Conservation (phyloP, 1,139 yeast genomes). For the Yarrowia galli region DNA sequence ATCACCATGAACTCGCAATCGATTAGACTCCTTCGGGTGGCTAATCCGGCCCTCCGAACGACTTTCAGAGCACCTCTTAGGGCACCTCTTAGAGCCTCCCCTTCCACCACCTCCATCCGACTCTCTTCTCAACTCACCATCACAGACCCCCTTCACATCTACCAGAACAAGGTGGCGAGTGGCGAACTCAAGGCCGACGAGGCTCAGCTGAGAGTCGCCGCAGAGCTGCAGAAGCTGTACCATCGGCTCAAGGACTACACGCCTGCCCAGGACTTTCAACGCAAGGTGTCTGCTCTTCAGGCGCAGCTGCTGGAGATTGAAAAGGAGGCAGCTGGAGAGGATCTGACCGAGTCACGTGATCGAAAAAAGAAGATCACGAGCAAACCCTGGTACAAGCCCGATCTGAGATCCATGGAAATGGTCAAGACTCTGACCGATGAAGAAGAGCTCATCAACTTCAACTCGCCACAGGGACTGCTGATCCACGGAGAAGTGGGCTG, state of each 20-base stretch:
- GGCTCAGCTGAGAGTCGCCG: constrained; percentile 66
- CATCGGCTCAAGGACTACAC: constrained; percentile 64
- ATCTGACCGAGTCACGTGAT: constrained; percentile 34
- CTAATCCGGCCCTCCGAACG: too few relatives aligned
- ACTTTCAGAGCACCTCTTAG: too few relatives aligned
- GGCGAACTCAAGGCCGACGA: constrained; percentile 64
- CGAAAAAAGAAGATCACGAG: constrained; percentile 37
- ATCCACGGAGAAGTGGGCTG: constrained; percentile 80
- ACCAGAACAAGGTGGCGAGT: constrained; percentile 60
- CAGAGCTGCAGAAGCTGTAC: constrained; percentile 69
- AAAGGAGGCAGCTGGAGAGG: constrained; percentile 39
- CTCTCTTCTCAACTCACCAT: constrained; percentile 51
- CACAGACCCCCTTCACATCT: constrained; percentile 69
- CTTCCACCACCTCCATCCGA: too few relatives aligned
- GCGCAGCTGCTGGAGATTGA: constrained; percentile 44
- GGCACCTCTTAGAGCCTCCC: too few relatives aligned
- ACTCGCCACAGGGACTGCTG: constrained; percentile 69
- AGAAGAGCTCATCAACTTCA: constrained; percentile 64
- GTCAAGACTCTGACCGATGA: constrained; percentile 65
- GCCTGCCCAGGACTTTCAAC: constrained; percentile 62
- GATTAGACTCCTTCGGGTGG: too few relatives aligned
- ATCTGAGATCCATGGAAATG: constrained; percentile 50
- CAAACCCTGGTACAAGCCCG: constrained; percentile 45
- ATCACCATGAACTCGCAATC: too few relatives aligned
- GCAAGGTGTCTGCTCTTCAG: constrained; percentile 51